A percentile compares a stretch with the other conserved stretches of the same genome.
phyloP scores from a whole-genome alignment of 2,329 filamentous ascomycete species.

The Apiospora hydei region DNA sequence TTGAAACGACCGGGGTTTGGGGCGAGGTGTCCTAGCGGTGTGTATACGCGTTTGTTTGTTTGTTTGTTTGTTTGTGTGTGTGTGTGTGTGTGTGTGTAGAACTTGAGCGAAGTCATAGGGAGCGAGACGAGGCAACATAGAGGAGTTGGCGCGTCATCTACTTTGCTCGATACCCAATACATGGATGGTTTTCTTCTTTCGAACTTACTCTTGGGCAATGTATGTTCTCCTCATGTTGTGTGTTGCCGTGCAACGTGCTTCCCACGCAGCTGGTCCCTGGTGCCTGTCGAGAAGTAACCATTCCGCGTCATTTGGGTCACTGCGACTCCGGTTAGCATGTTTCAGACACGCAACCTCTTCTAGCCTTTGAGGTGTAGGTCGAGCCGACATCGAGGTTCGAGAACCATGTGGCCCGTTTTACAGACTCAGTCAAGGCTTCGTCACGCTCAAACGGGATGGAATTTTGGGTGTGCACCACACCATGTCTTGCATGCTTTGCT shows the following conservation, averaged over 20 bases:
- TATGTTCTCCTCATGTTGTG: neutral
- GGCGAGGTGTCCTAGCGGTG: slow-evolving; percentile 38
- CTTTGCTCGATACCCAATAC: slow-evolving; percentile 11
- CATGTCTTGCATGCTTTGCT: neutral
- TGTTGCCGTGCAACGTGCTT: neutral
- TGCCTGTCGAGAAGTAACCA: neutral
- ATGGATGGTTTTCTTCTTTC: neutral
- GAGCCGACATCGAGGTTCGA: neutral
- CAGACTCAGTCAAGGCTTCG: neutral
- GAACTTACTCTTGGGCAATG: neutral
- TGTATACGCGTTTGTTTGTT: neutral
- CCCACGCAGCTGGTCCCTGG: neutral
- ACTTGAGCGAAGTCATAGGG: neutral
- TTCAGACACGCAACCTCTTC: neutral
- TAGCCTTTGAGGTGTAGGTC: neutral
- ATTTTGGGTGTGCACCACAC: neutral
- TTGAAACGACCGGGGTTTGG: slow-evolving; percentile 73
- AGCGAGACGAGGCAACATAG: neutral
- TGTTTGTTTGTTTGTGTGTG: neutral
- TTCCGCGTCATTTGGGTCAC: neutral
- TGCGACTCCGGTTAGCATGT: neutral
- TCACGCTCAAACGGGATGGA: neutral
- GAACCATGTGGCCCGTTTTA: neutral
- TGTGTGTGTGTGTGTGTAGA: neutral
- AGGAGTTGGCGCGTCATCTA: neutral